Evolutionary conservation across 2,329 filamentous ascomycete genomes (phyloP), one percentile per base, ranked within the genome.

Genomic region (Ophiostoma sp.): DNA sequence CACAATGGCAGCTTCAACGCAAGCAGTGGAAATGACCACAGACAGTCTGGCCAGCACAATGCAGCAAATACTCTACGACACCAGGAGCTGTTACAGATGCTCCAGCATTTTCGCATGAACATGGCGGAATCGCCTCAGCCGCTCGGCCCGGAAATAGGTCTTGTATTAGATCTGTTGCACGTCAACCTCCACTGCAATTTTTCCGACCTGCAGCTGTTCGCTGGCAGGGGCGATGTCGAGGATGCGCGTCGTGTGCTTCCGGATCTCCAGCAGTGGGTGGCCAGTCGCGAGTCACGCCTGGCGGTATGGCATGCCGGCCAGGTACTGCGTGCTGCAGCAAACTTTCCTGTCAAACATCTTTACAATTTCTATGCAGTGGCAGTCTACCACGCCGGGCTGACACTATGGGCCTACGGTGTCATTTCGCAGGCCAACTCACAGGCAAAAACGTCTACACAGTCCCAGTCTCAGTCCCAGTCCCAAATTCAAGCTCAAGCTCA

Each of bases 371-470:
- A 87, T 72, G 88, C 89, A 0, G 85, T 92, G 7, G 87, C 86
- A 0, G 83, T 91, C 0, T 90, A 91, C 75, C 89, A 92, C 76
- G 89, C 88, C 4, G 83, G 85, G 15, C 80, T 93, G 4, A 86
- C 87, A 0, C 80, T 92, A 57, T 93, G 90, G 90, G 85, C 85
- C 0, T 91, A 89, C 73, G 88, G 89, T 0, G 85, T 91, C 0
- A 81, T 89, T 4, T 36, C 66, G 5, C 62, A 54, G 27, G 52
- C 48, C 23, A 62, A 57, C 52, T 27, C 10, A 13, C 52, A 57
- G 60, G 60, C 57, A 4, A 23, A 31, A 33, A 17, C 57, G 13
- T 17, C 57, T 33, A 33, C 23, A 11, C 60, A 64, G 31, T 48
- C 44, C 4, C 44, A 48, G 44, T 20, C 44, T 7, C 44, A 48